Evolutionary conservation across 208 protist species (phyloP).

Genomic region (Crithidia brevicula): DNA sequence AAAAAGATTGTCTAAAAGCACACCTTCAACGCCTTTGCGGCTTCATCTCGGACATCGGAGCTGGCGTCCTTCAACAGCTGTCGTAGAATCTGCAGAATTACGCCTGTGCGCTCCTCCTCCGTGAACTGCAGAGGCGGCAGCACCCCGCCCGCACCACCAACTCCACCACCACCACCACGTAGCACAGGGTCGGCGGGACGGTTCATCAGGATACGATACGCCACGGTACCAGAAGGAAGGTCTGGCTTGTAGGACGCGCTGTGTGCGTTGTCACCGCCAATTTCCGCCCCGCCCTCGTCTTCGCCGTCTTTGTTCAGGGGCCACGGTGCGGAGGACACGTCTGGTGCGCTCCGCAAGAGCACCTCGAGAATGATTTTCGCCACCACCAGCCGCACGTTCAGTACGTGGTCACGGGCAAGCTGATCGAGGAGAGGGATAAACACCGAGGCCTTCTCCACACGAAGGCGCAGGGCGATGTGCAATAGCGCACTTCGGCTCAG

Average conservation of each 20-base stretch:
- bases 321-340: not conserved
- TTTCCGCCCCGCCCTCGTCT: not conserved
- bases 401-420: conserved; percentile 64
- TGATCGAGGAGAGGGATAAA: conserved; percentile 80
- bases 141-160: not conserved
- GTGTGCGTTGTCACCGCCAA: not conserved
- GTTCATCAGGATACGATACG: conserved; percentile 41
- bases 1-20: conserved; percentile 78
- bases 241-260: conserved; percentile 16
- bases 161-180: not conserved
- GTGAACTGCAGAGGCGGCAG: conserved; percentile 48
- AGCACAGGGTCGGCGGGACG: conserved; percentile 6
- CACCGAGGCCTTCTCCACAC: conserved; percentile 67
- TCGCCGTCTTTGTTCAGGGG: conserved; percentile 4
- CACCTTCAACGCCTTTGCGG: conserved; percentile 72
- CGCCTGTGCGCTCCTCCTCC: conserved; percentile 69
- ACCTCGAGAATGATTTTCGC: conserved; percentile 70
- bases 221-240: conserved; percentile 31
- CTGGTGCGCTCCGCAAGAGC: conserved; percentile 36
- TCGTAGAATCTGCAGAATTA: conserved; percentile 67
- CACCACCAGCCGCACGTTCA: conserved; percentile 83
- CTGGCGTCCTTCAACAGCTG: conserved; percentile 75
- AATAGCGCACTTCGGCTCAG: conserved; percentile 74
- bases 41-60: conserved; percentile 77
- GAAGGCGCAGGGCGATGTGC: conserved; percentile 65